These are phyloP conservation scores for Cicer bijugum DNA, from an alignment of 306 rosid species.

Conservation along the genomic window DNA sequence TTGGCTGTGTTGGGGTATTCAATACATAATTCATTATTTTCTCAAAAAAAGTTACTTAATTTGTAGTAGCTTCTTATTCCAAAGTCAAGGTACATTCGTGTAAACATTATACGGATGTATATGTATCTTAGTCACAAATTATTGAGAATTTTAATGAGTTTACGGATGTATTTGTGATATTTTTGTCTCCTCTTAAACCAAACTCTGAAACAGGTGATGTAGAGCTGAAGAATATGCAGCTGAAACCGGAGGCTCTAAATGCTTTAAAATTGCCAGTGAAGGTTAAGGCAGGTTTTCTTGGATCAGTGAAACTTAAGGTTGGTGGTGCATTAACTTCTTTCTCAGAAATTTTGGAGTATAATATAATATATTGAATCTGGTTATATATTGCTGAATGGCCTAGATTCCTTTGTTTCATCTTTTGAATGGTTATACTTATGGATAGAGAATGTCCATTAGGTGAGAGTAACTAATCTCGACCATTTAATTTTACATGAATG, in stretches of 20 bases:
- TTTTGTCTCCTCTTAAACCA: constrained; percentile 22
- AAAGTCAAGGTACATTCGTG: constrained; percentile 18
- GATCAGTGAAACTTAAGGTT: constrained; percentile 98
- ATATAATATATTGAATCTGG: constrained; percentile 35
- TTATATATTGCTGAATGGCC: constrained; percentile 11
- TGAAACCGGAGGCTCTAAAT: constrained; percentile 98
- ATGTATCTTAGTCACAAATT: not conserved
- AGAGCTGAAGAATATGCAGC: constrained; percentile 98
- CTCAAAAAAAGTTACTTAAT: no score
- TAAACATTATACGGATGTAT: constrained; percentile 7
- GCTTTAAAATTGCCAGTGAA: constrained; percentile 94
- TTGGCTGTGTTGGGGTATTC: constrained; percentile 22
- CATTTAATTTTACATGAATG: constrained; percentile 28
- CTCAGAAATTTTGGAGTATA: constrained; percentile 20
- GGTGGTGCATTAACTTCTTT: constrained; percentile 37
- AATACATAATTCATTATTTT: constrained; percentile 16
- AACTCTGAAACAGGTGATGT: constrained; percentile 79
- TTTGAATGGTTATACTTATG: constrained; percentile 12
- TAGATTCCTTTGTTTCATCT: constrained; percentile 12
- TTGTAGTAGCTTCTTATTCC: not conserved
- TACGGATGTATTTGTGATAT: constrained; percentile 29
- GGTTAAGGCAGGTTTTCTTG: constrained; percentile 99
- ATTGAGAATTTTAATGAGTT: constrained; percentile 27
- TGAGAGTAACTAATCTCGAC: constrained; percentile 4
- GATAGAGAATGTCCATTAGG: constrained; percentile 5